phyloP scores from a whole-genome alignment of 192 early-diverging fungal genomes.

The Umbelopsis sp. region DNA sequence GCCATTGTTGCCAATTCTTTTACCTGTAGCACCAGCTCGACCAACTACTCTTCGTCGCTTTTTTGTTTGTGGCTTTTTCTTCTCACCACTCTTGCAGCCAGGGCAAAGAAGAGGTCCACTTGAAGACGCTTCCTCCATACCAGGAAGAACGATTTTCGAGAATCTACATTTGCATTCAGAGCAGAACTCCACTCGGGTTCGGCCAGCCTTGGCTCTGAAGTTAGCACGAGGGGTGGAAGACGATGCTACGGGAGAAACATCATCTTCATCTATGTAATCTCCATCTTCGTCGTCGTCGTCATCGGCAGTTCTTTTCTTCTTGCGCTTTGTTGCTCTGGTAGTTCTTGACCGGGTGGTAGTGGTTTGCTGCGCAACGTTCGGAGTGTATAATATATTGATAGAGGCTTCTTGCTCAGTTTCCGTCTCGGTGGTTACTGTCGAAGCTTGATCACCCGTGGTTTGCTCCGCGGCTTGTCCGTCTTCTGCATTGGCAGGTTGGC shows the following conservation, averaged over 20 bases:
- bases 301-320: conserved; percentile 31
- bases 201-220: conserved; percentile 27
- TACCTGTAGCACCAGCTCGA: conserved; percentile 22
- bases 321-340: conserved; percentile 22
- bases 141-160: conserved; percentile 34
- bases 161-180: conserved; percentile 47
- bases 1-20: conserved; percentile 52
- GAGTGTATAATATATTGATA: conserved; percentile 6
- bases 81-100: background rate
- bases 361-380: conserved; percentile 9
- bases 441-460: conserved; percentile 26
- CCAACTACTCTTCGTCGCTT: background rate
- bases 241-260: conserved; percentile 8
- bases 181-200: conserved; percentile 49
- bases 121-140: conserved; percentile 31
- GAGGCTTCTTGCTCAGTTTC: background rate
- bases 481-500: conserved; percentile 6
- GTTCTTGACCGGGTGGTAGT: background rate
- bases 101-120: conserved; percentile 36
- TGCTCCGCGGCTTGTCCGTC: conserved; percentile 22
- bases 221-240: conserved; percentile 30
- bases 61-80: conserved; percentile 16
- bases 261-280: conserved; percentile 30
- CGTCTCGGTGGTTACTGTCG: background rate
- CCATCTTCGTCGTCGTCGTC: conserved; percentile 29